Evolutionary conservation across 768 basidiomycete genomes (phyloP), one percentile per base, ranked within the genome.

Genomic region (Hydnomerulius pinastri): DNA sequence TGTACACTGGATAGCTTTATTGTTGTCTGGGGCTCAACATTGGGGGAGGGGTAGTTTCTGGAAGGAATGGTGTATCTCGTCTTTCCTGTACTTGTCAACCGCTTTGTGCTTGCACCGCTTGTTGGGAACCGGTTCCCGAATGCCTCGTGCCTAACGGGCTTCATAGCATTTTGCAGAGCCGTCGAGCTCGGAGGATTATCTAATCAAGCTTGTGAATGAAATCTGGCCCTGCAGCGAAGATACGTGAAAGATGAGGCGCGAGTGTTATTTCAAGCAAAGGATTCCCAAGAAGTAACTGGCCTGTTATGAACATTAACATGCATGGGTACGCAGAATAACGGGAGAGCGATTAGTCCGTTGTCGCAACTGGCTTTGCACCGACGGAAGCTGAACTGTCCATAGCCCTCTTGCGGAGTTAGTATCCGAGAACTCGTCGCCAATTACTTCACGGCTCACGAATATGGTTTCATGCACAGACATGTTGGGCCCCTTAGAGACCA

Each of bases 321-420:
- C 35, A 36, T 50, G 45, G 24, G 24, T 25, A 50, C 36, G 39
- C 21, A n/a, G 52, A 24, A 50, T 49, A n/a, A 47, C 54, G 56
- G 61, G 47, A 44, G 45, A 46, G 56, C 36, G 23, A 50, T 55
- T 32, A 39, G 40, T 40, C 65, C 65, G 53, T 51, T 25, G 51
- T 64, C 68, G 68, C 68, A 58, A 15, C 50, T 64, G 40, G 17
- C 52, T 53, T 52, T 57, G 28, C 56, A 59, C 67, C 68, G 66
- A 69, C 49, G 50, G 60, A 50, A 62, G 55, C 27, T 37, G 51
- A 62, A 56, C 27, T 37, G 41, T 50, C 43, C 59, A 64, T 62
- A 43, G 59, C 62, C 57, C 53, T 53, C 43, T 38, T 65, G 65
- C 68, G 66, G 66, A 57, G 68, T 61, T 68, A 66, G 53, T 68